phyloP scores from a whole-genome alignment of 164 flowering plant genomes.

The Macadamia integrifolia region DNA sequence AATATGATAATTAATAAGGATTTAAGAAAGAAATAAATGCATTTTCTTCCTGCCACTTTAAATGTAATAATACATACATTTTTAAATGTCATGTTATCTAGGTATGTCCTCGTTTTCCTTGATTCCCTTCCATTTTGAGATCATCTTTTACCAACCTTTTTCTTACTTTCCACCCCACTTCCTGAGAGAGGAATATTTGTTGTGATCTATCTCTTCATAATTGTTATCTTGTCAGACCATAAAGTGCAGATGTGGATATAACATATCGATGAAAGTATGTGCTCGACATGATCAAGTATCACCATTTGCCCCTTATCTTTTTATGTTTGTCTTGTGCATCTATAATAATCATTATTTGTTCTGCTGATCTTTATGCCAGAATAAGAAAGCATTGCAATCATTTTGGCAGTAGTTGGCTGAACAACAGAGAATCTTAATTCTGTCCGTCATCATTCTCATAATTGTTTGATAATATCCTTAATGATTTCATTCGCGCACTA shows the following conservation, averaged over 20 bases:
- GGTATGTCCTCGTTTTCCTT: too few relatives aligned
- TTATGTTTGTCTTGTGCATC: not conserved
- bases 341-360: not conserved
- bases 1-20: too few relatives aligned
- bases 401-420: not conserved
- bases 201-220: not conserved
- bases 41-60: too few relatives aligned
- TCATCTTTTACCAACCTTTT: too few relatives aligned
- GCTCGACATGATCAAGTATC: not conserved
- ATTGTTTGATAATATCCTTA: not conserved
- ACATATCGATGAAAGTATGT: not conserved
- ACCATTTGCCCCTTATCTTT: not conserved
- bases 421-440: not conserved
- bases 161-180: too few relatives aligned
- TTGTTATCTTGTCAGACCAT: too few relatives aligned
- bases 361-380: not conserved
- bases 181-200: not conserved
- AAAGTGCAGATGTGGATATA: not conserved
- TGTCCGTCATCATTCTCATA: not conserved
- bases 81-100: too few relatives aligned
- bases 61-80: too few relatives aligned
- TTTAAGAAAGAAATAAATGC: too few relatives aligned
- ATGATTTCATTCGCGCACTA: not conserved
- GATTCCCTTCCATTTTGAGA: too few relatives aligned
- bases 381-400: not conserved